Evolutionary conservation across 2,329 filamentous ascomycete genomes (phyloP), one percentile per base, ranked within the genome.

Genomic region (Beauveria pseudobassiana): DNA sequence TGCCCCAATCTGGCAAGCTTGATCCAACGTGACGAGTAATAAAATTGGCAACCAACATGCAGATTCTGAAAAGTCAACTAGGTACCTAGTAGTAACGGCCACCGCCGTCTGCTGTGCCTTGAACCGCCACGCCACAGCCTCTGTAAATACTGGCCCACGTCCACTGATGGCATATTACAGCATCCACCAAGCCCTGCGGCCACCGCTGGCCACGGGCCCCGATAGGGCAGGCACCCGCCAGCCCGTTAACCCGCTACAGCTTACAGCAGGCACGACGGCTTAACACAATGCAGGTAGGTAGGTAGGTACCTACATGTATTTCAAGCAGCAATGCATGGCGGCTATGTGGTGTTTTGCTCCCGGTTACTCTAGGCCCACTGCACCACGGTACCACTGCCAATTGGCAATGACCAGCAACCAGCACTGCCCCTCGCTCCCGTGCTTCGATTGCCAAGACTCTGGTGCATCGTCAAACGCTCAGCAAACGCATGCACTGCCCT

Each of bases 401-500:
- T 34, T 34, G 30, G 30, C 30, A 34, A 14, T 34, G 30, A 34
- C 30, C 30, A 34, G 30, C 30, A 22, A 34, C 10, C 1, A 18
- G n/a, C n/a, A 16, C 34, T 38, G 28, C 30, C 28, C n/a, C 20
- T 53, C 16, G 50, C 30, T 53, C 5, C 34, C 5, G 20, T 58
- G 43, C 45, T 49, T 12, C 24, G 22, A 28, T 34, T 30, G 30
- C 46, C 55, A 58, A 58, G 55, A 38, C 54, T 22, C 20, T 38
- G 30, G n/a, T 6, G 16, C 55, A 42, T 58, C 46, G 22, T 42
- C 55, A 49, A 24, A 40, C 55, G 28, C 55, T 14, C 45, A 58
- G 45, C 55, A 58, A 58, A 58, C 55, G 55, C 45, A 38, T n/a
- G 34, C 45, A 50, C 55, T 58, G 45, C 45, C 55, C 55, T 58